These are phyloP conservation scores for Talaromyces adpressus DNA, from an alignment of 495 filamentous ascomycete genomes.

Conservation along the genomic window DNA sequence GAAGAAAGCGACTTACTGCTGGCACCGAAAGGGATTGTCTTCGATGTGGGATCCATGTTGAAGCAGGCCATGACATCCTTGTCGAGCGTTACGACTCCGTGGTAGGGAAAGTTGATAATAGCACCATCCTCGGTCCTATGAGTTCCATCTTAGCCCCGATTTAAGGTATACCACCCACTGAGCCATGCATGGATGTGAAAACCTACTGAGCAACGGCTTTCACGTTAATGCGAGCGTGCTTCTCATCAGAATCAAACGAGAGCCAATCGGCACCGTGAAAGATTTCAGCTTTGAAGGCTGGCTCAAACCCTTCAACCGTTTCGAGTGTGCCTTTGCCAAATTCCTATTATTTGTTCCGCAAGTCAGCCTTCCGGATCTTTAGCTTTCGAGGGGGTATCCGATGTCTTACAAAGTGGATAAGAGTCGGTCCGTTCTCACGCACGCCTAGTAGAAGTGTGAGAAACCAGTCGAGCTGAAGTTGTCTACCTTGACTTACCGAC, in stretches of 20 bases:
- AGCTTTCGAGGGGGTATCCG: no score
- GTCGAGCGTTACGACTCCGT: slow-evolving; percentile 6
- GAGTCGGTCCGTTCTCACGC: no score
- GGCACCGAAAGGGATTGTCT: slow-evolving; percentile 8
- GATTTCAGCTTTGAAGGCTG: slow-evolving; percentile 10
- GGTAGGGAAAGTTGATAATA: slow-evolving; percentile 9
- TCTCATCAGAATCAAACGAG: slow-evolving; percentile 11
- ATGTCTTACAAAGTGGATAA: no score
- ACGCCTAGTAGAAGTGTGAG: no score
- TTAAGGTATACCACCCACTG: no score
- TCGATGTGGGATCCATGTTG: slow-evolving; percentile 4
- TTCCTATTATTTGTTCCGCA: no score
- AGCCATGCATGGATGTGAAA: no score
- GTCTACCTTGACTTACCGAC: no score
- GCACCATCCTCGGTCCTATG: slow-evolving; percentile 6
- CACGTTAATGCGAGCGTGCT: slow-evolving; percentile 11
- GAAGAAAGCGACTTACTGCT: slow-evolving; percentile 1
- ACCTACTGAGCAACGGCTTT: slow-evolving; percentile 7
- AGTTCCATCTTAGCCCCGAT: no score
- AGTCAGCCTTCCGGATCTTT: no score
- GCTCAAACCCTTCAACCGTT: slow-evolving; percentile 12
- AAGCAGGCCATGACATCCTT: slow-evolving; percentile 7
- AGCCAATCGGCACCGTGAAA: slow-evolving; percentile 13
- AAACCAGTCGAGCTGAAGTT: no score
- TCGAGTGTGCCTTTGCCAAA: slow-evolving; percentile 8